Evolutionary conservation across 2,329 filamentous ascomycete genomes (phyloP).

Genomic region (Sporothrix humicola): DNA sequence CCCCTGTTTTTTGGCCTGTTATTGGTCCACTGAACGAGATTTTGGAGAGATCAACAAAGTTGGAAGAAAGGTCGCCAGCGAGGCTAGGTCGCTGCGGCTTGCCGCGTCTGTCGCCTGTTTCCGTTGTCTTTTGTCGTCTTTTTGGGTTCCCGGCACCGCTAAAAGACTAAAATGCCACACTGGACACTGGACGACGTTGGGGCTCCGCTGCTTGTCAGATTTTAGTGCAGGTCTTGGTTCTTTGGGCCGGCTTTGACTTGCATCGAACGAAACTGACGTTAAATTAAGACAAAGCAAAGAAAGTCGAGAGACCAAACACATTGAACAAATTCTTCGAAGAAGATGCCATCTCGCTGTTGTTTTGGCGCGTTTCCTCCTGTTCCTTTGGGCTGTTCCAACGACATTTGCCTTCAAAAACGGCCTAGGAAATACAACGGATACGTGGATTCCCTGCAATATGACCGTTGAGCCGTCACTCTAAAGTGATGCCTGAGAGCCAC

Average conservation of each 20-base stretch:
- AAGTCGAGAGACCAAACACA: no score
- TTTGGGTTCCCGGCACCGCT: background rate
- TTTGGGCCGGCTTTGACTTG: background rate
- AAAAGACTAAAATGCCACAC: background rate
- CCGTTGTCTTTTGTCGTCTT: no score
- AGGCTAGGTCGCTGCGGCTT: background rate
- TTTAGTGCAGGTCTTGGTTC: background rate
- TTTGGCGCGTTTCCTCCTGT: background rate
- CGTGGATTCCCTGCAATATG: background rate
- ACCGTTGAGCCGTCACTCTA: background rate
- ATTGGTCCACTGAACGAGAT: background rate
- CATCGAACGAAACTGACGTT: background rate
- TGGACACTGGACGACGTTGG: background rate
- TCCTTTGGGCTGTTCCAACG: background rate
- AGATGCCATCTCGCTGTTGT: background rate
- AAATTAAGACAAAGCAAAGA: conserved; percentile 4
- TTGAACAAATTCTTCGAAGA: background rate
- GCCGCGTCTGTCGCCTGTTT: background rate
- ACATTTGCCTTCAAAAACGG: background rate
- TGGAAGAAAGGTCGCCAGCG: background rate
- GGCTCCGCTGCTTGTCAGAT: background rate
- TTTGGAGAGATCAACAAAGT: background rate
- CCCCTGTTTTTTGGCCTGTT: background rate
- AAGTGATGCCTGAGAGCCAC: background rate
- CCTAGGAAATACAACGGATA: background rate